Evolutionary conservation across 129 eudicot species (phyloP).

Genomic region (Helichrysum umbraculigerum): DNA sequence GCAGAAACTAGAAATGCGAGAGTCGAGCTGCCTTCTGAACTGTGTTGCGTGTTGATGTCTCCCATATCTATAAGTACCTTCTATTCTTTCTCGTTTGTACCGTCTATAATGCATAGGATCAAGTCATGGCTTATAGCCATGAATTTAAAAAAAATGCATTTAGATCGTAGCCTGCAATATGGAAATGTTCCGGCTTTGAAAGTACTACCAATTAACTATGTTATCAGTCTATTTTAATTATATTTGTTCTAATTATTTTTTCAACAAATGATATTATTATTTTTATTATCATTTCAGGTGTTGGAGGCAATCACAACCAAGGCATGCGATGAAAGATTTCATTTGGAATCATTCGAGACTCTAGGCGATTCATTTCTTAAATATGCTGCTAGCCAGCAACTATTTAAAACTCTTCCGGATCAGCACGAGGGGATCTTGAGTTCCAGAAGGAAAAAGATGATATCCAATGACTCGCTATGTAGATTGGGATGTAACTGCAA

Average conservation of each 20-base stretch:
- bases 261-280: background rate
- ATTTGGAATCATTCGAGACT: conserved; percentile 87
- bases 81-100: conserved; percentile 67
- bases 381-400: conserved; percentile 73
- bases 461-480: conserved; percentile 66
- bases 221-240: background rate
- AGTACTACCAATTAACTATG: conserved; percentile 32
- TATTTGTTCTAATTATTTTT: background rate
- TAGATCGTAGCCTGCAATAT: conserved; percentile 44
- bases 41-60: conserved; percentile 67
- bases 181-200: conserved; percentile 50
- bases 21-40: conserved; percentile 85
- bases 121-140: conserved; percentile 71
- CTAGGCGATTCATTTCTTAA: conserved; percentile 90
- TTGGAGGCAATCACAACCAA: conserved; percentile 88
- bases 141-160: conserved; percentile 53
- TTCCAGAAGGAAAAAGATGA: conserved; percentile 43
- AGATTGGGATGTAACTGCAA: conserved; percentile 72
- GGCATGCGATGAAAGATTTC: conserved; percentile 63
- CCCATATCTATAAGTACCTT: conserved; percentile 63
- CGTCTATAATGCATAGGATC: conserved; percentile 78
- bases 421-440: conserved; percentile 82
- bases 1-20: conserved; percentile 58
- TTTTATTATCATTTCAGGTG: conserved; percentile 37
- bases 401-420: conserved; percentile 50